A percentile compares a stretch with the other conserved stretches of the same genome.
These are phyloP conservation scores for Naumovozyma castellii DNA, from an alignment of 805 yeast genomes.

Conservation along the genomic window DNA sequence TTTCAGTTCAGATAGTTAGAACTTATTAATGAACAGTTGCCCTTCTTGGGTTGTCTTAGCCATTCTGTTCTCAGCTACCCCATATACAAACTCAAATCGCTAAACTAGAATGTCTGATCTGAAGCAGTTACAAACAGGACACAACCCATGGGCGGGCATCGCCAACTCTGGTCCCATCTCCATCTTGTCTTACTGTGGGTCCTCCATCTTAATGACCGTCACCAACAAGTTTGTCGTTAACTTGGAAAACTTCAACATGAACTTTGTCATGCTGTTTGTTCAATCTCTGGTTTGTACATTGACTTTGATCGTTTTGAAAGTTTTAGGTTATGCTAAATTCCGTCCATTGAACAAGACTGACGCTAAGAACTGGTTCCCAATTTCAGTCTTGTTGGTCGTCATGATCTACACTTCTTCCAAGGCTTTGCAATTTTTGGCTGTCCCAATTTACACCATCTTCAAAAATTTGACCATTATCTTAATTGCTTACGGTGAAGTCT, in stretches of 20 bases:
- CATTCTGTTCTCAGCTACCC: too few species aligned
- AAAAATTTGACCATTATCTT: conserved; percentile 93
- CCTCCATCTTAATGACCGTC: conserved; percentile 95
- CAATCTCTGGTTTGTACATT: conserved; percentile 78
- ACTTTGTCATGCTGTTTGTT: conserved; percentile 79
- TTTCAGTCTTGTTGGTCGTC: conserved; percentile 74
- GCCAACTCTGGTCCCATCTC: conserved; percentile 51
- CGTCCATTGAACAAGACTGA: conserved; percentile 79
- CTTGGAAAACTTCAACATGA: conserved; percentile 64
- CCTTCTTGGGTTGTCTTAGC: too few species aligned
- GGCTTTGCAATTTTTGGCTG: conserved; percentile 82
- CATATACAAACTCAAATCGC: too few species aligned
- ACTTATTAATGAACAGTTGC: not conserved
- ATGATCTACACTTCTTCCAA: conserved; percentile 96
- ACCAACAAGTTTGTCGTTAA: conserved; percentile 89
- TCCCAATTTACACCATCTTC: conserved; percentile 96
- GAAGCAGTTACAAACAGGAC: conserved; percentile 9
- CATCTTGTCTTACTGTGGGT: conserved; percentile 74
- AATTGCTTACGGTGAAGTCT: conserved; percentile 95
- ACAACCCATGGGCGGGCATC: conserved; percentile 13
- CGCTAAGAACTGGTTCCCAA: conserved; percentile 94
- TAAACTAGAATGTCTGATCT: conserved; percentile 28
- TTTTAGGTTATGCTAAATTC: conserved; percentile 69
- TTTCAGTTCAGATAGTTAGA: not conserved
- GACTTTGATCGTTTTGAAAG: conserved; percentile 64